Evolutionary conservation across 2,329 filamentous ascomycete genomes (phyloP).

Genomic region (Ceratocystis smalleyi): DNA sequence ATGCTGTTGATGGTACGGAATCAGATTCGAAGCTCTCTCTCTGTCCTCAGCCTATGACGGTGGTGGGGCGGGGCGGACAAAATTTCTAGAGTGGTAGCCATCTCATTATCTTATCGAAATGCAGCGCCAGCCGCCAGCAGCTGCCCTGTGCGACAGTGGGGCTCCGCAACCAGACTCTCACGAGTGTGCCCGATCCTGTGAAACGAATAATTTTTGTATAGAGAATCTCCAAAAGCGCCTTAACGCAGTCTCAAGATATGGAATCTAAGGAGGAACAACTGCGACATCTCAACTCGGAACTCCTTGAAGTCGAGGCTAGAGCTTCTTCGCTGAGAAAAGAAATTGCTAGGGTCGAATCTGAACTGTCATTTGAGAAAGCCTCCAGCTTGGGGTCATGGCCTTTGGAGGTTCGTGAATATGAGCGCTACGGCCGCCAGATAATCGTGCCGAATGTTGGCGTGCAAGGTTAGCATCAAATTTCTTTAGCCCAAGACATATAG

Average conservation of each 20-base stretch:
- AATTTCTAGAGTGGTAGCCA: background rate
- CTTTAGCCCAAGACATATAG: background rate
- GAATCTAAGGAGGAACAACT: constrained; percentile 31
- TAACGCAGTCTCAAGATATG: background rate
- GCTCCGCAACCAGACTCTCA: background rate
- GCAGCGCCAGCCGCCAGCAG: constrained; percentile 8
- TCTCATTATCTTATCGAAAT: constrained; percentile 10
- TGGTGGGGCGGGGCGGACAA: constrained; percentile 8
- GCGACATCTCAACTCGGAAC: background rate
- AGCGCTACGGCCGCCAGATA: constrained; percentile 77
- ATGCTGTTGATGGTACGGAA: no score
- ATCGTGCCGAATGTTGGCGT: constrained; percentile 72
- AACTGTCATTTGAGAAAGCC: background rate
- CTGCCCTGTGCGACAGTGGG: constrained; percentile 17
- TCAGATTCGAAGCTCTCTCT: no score
- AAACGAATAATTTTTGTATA: background rate
- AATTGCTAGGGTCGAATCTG: background rate
- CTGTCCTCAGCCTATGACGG: constrained; percentile 1
- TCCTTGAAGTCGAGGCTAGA: background rate
- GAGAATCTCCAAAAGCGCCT: background rate
- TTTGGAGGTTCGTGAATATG: constrained; percentile 57
- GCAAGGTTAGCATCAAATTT: constrained; percentile 36
- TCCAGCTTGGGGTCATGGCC: constrained; percentile 45
- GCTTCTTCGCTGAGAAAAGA: background rate
- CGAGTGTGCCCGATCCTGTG: background rate